These are phyloP conservation scores for Anthostomella pinea DNA, from an alignment of 2,329 filamentous ascomycete genomes.

Conservation along the genomic window DNA sequence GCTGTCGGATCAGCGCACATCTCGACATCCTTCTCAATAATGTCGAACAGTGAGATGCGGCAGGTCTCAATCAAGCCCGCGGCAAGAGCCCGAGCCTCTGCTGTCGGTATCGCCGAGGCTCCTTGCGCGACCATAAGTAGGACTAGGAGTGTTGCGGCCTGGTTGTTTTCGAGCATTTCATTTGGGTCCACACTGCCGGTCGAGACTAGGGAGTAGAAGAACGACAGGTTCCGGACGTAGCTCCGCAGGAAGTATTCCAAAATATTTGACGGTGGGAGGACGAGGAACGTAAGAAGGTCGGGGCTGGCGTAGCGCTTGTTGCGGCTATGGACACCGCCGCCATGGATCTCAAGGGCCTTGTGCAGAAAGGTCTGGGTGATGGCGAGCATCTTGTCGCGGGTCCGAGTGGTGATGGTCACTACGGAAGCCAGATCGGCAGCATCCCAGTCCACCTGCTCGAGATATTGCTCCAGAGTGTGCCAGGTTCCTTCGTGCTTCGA, in stretches of 20 bases:
- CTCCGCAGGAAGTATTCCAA: conserved; percentile 65
- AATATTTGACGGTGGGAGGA: conserved; percentile 63
- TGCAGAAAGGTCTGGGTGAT: conserved; percentile 69
- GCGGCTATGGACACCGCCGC: conserved; percentile 43
- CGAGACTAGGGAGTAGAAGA: conserved; percentile 63
- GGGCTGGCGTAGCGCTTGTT: conserved; percentile 44
- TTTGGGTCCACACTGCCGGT: conserved; percentile 63
- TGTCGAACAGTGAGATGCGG: conserved; percentile 68
- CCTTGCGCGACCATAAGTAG: conserved; percentile 72
- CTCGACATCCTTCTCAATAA: conserved; percentile 69
- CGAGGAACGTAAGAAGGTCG: conserved; percentile 58
- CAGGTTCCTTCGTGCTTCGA: conserved; percentile 48
- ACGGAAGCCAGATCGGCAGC: conserved; percentile 39
- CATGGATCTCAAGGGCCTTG: conserved; percentile 67
- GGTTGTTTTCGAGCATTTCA: conserved; percentile 63
- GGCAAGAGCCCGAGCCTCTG: conserved; percentile 63
- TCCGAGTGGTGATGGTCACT: conserved; percentile 44
- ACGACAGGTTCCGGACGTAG: conserved; percentile 63
- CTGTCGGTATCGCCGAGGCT: conserved; percentile 61
- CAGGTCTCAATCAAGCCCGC: conserved; percentile 68
- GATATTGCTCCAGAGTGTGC: conserved; percentile 41
- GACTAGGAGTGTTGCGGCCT: conserved; percentile 62
- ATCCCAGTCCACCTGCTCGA: conserved; percentile 38
- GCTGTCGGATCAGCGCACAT: conserved; percentile 64
- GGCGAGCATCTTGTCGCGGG: conserved; percentile 67